phyloP scores from a whole-genome alignment of 1,284 basidiomycete species.

The Pseudozyma sp. region DNA sequence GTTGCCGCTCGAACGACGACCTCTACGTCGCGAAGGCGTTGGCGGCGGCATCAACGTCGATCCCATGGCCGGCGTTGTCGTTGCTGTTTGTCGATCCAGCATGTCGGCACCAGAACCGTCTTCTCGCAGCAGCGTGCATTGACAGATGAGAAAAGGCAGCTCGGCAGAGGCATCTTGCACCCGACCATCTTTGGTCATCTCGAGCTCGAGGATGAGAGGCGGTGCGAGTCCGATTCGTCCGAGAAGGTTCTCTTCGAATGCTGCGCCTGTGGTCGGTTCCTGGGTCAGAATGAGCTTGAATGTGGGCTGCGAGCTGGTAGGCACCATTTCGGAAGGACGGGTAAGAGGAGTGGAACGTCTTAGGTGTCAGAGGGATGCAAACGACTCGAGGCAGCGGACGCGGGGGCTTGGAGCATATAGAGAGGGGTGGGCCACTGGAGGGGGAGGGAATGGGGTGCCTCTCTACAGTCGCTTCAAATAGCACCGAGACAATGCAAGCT shows the following conservation, averaged over 20 bases:
- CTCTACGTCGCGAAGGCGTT: constrained; percentile 11
- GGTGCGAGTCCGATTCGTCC: constrained; percentile 52
- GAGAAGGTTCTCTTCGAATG: constrained; percentile 53
- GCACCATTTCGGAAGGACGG: constrained; percentile 7
- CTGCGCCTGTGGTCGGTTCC: constrained; percentile 47
- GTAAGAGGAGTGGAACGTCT: background rate
- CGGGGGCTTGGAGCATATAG: background rate
- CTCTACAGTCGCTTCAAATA: no score
- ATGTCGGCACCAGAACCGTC: constrained; percentile 37
- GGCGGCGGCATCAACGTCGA: constrained; percentile 12
- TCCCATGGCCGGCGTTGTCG: background rate
- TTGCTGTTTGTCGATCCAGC: constrained; percentile 9
- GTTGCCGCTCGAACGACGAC: constrained; percentile 19
- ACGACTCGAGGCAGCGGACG: background rate
- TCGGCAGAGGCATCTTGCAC: constrained; percentile 24
- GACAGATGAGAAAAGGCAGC: constrained; percentile 52
- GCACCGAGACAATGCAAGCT: no score
- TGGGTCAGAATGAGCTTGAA: constrained; percentile 46
- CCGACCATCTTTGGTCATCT: constrained; percentile 28
- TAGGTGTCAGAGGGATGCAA: background rate
- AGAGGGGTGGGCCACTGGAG: background rate
- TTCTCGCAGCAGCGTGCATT: constrained; percentile 48
- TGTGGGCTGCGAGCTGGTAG: constrained; percentile 10
- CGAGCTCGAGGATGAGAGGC: constrained; percentile 50
- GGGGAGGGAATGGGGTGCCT: no score